phyloP scores from a whole-genome alignment of 306 rosid species.

The Cicer pinnatifidum region DNA sequence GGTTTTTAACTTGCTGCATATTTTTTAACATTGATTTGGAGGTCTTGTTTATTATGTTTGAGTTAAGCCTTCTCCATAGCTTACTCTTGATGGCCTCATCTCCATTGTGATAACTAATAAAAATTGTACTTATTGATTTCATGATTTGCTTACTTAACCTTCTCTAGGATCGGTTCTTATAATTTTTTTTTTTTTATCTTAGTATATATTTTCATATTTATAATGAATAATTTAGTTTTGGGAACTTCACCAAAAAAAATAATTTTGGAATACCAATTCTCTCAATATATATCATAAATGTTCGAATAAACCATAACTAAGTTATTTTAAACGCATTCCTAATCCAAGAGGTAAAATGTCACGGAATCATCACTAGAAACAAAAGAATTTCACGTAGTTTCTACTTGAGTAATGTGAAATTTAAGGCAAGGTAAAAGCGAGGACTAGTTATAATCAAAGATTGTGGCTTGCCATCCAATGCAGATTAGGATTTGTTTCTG shows the following conservation, averaged over 20 bases:
- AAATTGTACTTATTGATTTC: not conserved
- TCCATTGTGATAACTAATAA: conserved; percentile 6
- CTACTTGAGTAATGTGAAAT: conserved; percentile 16
- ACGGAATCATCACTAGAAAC: conserved; percentile 9
- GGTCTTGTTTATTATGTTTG: conserved; percentile 38
- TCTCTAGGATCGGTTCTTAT: not conserved
- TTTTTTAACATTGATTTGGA: conserved; percentile 38
- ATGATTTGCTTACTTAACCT: not conserved
- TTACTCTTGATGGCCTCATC: not conserved
- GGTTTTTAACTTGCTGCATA: conserved; percentile 39
- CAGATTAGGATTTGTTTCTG: conserved; percentile 18
- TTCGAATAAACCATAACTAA: not conserved
- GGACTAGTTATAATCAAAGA: conserved; percentile 41
- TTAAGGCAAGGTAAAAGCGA: conserved; percentile 26
- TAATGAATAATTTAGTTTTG: not conserved
- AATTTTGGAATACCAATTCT: not conserved
- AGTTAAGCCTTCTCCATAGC: not conserved
- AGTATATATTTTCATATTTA: not conserved
- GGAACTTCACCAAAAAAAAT: not conserved
- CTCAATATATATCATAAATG: no score
- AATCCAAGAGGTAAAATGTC: conserved; percentile 42
- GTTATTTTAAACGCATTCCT: not conserved
- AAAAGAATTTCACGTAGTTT: conserved; percentile 11
- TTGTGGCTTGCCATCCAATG: conserved; percentile 38
- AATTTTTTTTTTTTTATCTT: not conserved